These are phyloP conservation scores for Starmera stellimalicola DNA, from an alignment of 1,139 yeast genomes.

Conservation along the genomic window DNA sequence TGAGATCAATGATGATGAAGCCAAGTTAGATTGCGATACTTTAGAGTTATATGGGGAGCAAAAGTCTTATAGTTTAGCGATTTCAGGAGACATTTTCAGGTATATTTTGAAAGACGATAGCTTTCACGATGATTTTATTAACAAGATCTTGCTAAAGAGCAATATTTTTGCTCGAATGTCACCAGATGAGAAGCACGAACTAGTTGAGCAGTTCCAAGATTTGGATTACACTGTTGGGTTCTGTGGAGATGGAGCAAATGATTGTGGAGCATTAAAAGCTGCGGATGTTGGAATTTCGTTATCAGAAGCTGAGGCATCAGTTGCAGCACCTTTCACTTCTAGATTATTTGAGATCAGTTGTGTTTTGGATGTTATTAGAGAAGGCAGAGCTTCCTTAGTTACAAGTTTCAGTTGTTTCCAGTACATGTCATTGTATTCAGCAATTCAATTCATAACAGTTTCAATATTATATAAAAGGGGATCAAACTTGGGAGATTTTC, in stretches of 20 bases:
- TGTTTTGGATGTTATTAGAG: slow-evolving; percentile 81
- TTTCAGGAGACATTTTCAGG: slow-evolving; percentile 89
- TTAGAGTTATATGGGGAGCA: slow-evolving; percentile 24
- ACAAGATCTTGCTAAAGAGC: slow-evolving; percentile 61
- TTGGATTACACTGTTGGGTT: slow-evolving; percentile 91
- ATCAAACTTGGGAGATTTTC: slow-evolving; percentile 94
- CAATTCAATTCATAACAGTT: slow-evolving; percentile 87
- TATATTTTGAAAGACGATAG: slow-evolving; percentile 48
- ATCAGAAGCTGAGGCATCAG: slow-evolving; percentile 97
- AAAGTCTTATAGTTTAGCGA: slow-evolving; percentile 56
- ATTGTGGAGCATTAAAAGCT: slow-evolving; percentile 95
- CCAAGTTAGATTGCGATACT: slow-evolving; percentile 51
- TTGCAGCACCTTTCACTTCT: slow-evolving; percentile 97
- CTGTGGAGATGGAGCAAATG: slow-evolving; percentile 97
- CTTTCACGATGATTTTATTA: slow-evolving; percentile 29
- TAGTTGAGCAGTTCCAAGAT: slow-evolving; percentile 77
- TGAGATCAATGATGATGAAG: slow-evolving; percentile 47
- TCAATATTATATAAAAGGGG: slow-evolving; percentile 81
- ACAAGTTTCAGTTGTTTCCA: slow-evolving; percentile 96
- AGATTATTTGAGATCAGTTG: slow-evolving; percentile 85
- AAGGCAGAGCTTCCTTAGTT: slow-evolving; percentile 90
- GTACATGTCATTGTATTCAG: slow-evolving; percentile 94
- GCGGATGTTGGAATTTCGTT: slow-evolving; percentile 95
- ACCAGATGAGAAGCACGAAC: slow-evolving; percentile 95
- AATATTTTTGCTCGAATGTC: slow-evolving; percentile 94